phyloP scores from a whole-genome alignment of 108 stramenopile species.

The Hondaea fermentalgiana region DNA sequence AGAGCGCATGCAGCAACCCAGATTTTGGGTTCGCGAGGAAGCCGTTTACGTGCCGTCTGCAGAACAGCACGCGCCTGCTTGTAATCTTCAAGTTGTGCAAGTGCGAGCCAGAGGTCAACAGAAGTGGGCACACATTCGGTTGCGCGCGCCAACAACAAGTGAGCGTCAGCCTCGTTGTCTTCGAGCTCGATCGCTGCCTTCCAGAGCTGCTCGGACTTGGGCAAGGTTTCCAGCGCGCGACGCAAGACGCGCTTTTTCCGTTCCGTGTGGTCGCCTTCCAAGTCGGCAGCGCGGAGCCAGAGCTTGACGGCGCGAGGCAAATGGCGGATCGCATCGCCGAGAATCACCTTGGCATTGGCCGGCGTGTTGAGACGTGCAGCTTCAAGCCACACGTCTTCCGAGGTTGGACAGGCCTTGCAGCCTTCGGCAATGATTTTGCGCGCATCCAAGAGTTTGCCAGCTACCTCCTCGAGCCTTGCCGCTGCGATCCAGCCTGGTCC shows the following conservation, averaged over 20 bases:
- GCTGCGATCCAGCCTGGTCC: constrained; percentile 96
- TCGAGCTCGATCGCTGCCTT: constrained; percentile 90
- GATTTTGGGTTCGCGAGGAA: constrained; percentile 78
- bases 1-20: constrained; percentile 95
- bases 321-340: constrained; percentile 53
- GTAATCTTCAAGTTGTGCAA: constrained; percentile 92
- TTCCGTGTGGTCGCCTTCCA: constrained; percentile 24
- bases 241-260: constrained; percentile 86
- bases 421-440: constrained; percentile 90
- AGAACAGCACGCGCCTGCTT: constrained; percentile 87
- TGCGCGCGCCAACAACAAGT: constrained; percentile 75
- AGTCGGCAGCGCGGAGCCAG: constrained; percentile 56
- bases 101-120: constrained; percentile 94
- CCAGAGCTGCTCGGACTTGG: constrained; percentile 82
- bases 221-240: constrained; percentile 81
- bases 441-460: constrained; percentile 78
- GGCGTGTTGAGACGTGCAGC: constrained; percentile 77
- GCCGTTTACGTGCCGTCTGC: constrained; percentile 77
- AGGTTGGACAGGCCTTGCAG: constrained; percentile 79
- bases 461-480: constrained; percentile 89
- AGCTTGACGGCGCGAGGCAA: constrained; percentile 57
- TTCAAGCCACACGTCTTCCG: constrained; percentile 96
- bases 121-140: constrained; percentile 88
- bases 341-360: constrained; percentile 75
- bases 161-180: constrained; percentile 79